Evolutionary conservation across 2,329 filamentous ascomycete genomes (phyloP).

Genomic region (Parafenestella ontariensis): DNA sequence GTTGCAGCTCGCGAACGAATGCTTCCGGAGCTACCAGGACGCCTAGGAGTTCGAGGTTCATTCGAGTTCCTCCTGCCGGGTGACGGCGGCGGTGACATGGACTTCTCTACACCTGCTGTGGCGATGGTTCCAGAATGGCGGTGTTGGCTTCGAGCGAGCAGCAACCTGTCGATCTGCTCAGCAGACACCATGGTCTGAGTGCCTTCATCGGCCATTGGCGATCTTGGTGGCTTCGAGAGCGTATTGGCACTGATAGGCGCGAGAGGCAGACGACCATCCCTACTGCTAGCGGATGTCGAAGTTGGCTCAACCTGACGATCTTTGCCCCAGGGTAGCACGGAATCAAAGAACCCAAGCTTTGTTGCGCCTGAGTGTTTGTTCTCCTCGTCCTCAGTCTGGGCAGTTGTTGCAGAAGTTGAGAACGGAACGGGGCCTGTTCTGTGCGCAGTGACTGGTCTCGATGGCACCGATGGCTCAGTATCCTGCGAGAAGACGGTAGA

Average conservation of each 20-base stretch:
- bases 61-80: slow-evolving; percentile 39
- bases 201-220: slow-evolving; percentile 68
- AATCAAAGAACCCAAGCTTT: slow-evolving; percentile 52
- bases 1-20: slow-evolving; percentile 58
- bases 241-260: slow-evolving; percentile 32
- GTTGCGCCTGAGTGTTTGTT: slow-evolving; percentile 29
- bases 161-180: slow-evolving; percentile 77
- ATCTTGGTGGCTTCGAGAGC: slow-evolving; percentile 34
- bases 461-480: slow-evolving; percentile 37
- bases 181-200: slow-evolving; percentile 87
- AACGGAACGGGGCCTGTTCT: slow-evolving; percentile 19
- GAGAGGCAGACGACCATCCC: slow-evolving; percentile 32
- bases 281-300: slow-evolving; percentile 6
- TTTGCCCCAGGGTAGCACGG: slow-evolving; percentile 57
- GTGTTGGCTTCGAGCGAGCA: slow-evolving; percentile 61
- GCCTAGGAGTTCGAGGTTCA: slow-evolving; percentile 50
- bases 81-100: slow-evolving; percentile 44
- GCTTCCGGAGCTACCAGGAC: slow-evolving; percentile 79
- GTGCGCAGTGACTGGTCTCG: slow-evolving; percentile 42
- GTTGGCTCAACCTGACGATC: slow-evolving; percentile 11
- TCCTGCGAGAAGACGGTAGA: slow-evolving; percentile 38
- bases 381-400: slow-evolving; percentile 18
- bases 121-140: slow-evolving; percentile 33
- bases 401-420: slow-evolving; percentile 15
- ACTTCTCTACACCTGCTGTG: slow-evolving; percentile 40